Percentiles rank a stretch among this genome's conserved stretches.
Conservation (phyloP, 2,329 filamentous ascomycete genomes). For the Cercospora beticola region DNA sequence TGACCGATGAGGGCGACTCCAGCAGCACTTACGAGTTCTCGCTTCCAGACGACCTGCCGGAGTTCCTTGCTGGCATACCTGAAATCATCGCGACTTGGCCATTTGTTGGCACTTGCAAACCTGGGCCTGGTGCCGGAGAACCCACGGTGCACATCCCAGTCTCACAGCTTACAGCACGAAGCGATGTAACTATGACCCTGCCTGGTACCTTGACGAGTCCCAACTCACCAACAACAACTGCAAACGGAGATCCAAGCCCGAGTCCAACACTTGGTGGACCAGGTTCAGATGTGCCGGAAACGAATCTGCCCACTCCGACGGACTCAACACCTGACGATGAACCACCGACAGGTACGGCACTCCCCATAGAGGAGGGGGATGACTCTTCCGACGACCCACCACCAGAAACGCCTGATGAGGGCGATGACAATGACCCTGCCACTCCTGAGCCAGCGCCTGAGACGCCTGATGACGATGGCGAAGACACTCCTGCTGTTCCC, state of each 20-base stretch:
- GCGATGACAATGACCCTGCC: not conserved
- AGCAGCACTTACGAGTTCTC: not conserved
- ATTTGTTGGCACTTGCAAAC: not conserved
- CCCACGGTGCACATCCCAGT: slow-evolving; percentile 8
- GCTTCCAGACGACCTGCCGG: slow-evolving; percentile 4
- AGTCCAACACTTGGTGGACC: not conserved
- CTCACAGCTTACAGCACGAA: slow-evolving; percentile 1
- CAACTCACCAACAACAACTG: not conserved
- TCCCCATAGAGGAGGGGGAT: not conserved
- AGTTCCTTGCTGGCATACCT: slow-evolving; percentile 6
- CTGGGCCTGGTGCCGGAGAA: slow-evolving; percentile 2
- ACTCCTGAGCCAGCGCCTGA: not conserved
- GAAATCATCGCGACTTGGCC: not conserved
- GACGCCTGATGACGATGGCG: not conserved
- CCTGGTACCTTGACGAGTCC: slow-evolving; percentile 1
- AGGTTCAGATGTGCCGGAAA: not conserved
- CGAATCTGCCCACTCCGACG: not conserved
- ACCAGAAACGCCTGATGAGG: not conserved
- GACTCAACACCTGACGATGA: not conserved
- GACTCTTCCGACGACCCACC: not conserved
- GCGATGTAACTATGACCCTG: slow-evolving; percentile 5
- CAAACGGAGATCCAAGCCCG: not conserved
- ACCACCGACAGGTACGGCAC: not conserved
- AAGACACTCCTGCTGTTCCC: not conserved
- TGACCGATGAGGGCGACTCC: not conserved